A percentile compares a stretch with the other conserved stretches of the same genome.
Conservation (phyloP, 2,329 filamentous ascomycete species). For the Juglanconis oblonga region DNA sequence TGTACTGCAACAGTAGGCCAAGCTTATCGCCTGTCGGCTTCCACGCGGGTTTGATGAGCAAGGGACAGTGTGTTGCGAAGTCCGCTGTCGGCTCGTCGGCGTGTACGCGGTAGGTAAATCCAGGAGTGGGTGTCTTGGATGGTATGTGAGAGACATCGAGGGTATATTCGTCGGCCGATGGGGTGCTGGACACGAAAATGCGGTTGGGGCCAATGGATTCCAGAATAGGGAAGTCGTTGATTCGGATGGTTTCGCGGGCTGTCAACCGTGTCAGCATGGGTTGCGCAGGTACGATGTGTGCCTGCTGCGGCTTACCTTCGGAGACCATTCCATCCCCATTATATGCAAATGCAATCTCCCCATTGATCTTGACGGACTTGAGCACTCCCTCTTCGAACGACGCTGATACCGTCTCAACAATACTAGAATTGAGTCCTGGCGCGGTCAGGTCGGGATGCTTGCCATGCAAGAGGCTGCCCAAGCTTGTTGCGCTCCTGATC, state of each 20-base stretch:
- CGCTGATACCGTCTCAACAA: conserved; percentile 88
- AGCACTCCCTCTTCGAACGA: conserved; percentile 73
- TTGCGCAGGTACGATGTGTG: conserved; percentile 18
- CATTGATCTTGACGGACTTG: conserved; percentile 71
- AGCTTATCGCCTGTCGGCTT: conserved; percentile 81
- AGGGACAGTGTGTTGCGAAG: conserved; percentile 60
- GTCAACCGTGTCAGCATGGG: conserved; percentile 2
- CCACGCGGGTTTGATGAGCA: conserved; percentile 75
- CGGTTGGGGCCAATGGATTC: conserved; percentile 94
- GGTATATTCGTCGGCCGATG: conserved; percentile 71
- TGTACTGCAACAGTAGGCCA: conserved; percentile 82
- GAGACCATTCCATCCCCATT: conserved; percentile 53
- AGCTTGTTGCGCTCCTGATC: conserved; percentile 81
- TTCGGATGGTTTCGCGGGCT: conserved; percentile 67
- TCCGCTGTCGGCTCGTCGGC: conserved; percentile 49
- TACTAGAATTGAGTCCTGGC: conserved; percentile 79
- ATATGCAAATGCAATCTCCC: conserved; percentile 86
- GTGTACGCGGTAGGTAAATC: conserved; percentile 90
- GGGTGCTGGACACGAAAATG: conserved; percentile 74
- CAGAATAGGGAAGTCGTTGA: conserved; percentile 84
- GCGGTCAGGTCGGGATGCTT: conserved; percentile 80
- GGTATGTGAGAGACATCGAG: conserved; percentile 69
- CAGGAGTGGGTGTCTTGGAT: conserved; percentile 66
- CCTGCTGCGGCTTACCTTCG: conserved; percentile 45
- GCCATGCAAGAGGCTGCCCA: conserved; percentile 65